phyloP scores from a whole-genome alignment of 768 basidiomycete species.

The Lactarius indigo region DNA sequence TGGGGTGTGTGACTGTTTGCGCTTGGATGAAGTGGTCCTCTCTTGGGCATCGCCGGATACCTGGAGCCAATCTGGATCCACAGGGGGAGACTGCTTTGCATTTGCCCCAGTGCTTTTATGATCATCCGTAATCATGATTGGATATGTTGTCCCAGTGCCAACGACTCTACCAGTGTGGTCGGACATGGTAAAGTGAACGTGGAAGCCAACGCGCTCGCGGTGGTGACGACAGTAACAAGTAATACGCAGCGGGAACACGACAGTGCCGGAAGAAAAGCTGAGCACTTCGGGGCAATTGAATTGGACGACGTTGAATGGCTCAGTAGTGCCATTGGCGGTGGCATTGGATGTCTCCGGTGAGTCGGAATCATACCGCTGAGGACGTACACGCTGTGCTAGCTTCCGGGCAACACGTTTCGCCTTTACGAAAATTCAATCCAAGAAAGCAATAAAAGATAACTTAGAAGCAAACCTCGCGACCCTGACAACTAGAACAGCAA shows the following conservation, averaged over 20 bases:
- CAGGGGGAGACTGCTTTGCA: slow-evolving; percentile 25
- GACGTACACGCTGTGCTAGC: slow-evolving; percentile 77
- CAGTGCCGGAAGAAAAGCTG: slow-evolving; percentile 84
- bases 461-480: slow-evolving; percentile 63
- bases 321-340: slow-evolving; percentile 52
- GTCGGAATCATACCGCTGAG: slow-evolving; percentile 72
- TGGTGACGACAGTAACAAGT: slow-evolving; percentile 99
- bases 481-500: slow-evolving; percentile 85
- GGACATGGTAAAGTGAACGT: slow-evolving; percentile 82
- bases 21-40: slow-evolving; percentile 34
- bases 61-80: slow-evolving; percentile 49
- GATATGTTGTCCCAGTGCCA: slow-evolving; percentile 75
- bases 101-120: slow-evolving; percentile 72
- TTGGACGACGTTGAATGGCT: slow-evolving; percentile 82
- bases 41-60: slow-evolving; percentile 16
- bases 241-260: slow-evolving; percentile 87
- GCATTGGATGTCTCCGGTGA: slow-evolving; percentile 46
- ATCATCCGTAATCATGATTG: slow-evolving; percentile 99
- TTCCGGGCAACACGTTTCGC: slow-evolving; percentile 90
- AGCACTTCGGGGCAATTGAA: slow-evolving; percentile 93
- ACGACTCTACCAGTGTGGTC: slow-evolving; percentile 77
- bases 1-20: slow-evolving; percentile 43
- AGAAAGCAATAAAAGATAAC: slow-evolving; percentile 14
- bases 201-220: slow-evolving; percentile 93
- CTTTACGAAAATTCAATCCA: slow-evolving; percentile 37